phyloP scores from a whole-genome alignment of 805 yeast genomes.

The Kregervanrija pseudodelftensis region DNA sequence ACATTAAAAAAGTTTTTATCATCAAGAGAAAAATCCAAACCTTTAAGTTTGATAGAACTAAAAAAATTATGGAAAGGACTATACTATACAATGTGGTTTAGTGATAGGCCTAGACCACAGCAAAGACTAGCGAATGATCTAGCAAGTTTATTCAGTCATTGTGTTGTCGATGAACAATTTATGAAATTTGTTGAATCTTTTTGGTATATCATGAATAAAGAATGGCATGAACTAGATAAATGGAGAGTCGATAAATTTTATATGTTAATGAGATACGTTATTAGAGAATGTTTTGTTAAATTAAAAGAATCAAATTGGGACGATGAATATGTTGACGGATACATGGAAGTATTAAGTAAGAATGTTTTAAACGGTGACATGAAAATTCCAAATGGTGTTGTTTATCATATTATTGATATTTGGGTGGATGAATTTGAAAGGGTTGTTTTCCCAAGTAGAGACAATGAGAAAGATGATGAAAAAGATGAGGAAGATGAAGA shows the following conservation, averaged over 20 bases:
- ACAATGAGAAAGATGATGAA: conserved; percentile 39
- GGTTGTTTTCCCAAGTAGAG: conserved; percentile 43
- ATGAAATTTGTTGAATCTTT: conserved; percentile 59
- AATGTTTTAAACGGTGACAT: conserved; percentile 45
- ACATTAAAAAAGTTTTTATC: conserved; percentile 54
- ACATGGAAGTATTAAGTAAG: conserved; percentile 29
- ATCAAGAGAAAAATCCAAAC: conserved; percentile 33
- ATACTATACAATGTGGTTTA: conserved; percentile 92
- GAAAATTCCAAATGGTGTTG: conserved; percentile 64
- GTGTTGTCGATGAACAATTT: conserved; percentile 37
- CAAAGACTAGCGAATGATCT: conserved; percentile 71
- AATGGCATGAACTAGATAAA: conserved; percentile 82
- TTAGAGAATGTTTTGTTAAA: conserved; percentile 56
- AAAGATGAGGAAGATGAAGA: conserved; percentile 32
- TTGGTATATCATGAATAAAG: conserved; percentile 70
- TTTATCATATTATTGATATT: conserved; percentile 81
- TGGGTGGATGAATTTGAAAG: conserved; percentile 77
- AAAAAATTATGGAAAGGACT: conserved; percentile 96
- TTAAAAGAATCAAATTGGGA: conserved; percentile 52
- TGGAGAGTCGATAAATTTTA: conserved; percentile 85
- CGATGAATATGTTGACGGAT: conserved; percentile 36
- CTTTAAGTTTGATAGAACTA: conserved; percentile 45
- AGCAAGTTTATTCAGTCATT: conserved; percentile 45
- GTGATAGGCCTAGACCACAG: conserved; percentile 90
- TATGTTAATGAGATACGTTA: conserved; percentile 69